Percentiles rank a stretch among this genome's conserved stretches.
phyloP scores from a whole-genome alignment of 1,284 basidiomycete species.

The Ustilago xerochloae region DNA sequence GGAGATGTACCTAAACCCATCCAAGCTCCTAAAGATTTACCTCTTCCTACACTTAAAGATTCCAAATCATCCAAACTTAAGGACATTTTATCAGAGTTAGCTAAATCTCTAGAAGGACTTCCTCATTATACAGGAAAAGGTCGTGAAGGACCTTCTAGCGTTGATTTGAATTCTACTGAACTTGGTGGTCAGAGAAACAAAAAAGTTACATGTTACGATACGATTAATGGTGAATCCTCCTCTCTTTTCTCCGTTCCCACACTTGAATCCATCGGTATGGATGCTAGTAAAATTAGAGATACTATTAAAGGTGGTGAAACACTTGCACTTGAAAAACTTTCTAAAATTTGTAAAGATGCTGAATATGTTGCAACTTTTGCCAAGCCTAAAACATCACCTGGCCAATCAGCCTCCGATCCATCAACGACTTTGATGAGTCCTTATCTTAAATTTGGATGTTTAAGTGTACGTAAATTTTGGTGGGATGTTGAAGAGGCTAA shows the following conservation, averaged over 20 bases:
- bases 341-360: conserved; percentile 69
- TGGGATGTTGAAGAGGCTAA: conserved; percentile 51
- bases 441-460: conserved; percentile 72
- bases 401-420: conserved; percentile 39
- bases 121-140: conserved; percentile 53
- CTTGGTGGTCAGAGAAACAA: conserved; percentile 55
- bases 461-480: conserved; percentile 68
- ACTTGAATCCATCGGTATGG: conserved; percentile 71
- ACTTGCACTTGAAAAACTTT: conserved; percentile 70
- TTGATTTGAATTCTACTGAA: conserved; percentile 53
- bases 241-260: conserved; percentile 71
- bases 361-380: conserved; percentile 71
- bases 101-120: conserved; percentile 43
- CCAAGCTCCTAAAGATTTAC: conserved; percentile 47
- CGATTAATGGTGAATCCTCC: conserved; percentile 69
- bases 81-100: conserved; percentile 37
- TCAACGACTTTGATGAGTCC: conserved; percentile 69
- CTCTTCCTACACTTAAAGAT: conserved; percentile 30
- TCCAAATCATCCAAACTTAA: conserved; percentile 19
- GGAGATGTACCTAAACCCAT: conserved; percentile 44
- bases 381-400: conserved; percentile 70
- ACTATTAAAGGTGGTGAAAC: conserved; percentile 71
- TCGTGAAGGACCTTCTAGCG: conserved; percentile 25
- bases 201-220: conserved; percentile 65
- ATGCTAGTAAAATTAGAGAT: conserved; percentile 65